Base-by-base conservation (phyloP, 1,284 basidiomycete species). In the Austroboletus novae-zelandiae region DNA sequence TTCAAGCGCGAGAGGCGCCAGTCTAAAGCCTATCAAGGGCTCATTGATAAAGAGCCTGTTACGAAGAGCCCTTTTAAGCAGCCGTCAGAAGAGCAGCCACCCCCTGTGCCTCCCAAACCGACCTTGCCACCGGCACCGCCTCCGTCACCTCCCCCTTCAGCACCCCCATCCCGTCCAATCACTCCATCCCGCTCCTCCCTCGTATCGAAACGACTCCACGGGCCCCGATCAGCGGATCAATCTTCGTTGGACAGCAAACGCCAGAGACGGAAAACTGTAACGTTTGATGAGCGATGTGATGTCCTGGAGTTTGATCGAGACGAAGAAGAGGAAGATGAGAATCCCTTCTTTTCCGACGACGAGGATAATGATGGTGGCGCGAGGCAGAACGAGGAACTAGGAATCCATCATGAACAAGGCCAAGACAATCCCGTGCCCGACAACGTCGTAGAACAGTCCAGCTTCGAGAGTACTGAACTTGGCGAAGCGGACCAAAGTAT, bases 231-330 rank as follows among this genome's bases (percentile, higher is more conserved):
- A 23, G 20, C 20, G 20, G 20, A 23, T 23, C 20, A 23, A 23
- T 23, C 20, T 32, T 71, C 70, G 34, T 63, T 61, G 27, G 67
- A 74, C 54, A 62, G 67, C 49, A 80, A 67, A 62, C 77, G 77
- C 50, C 79, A 77, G 61, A 77, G 77, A 35, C 72, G 83, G 55
- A 89, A 94, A 70, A 94, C 86, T 0, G 94, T 97, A 43, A 92
- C 86, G 0, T 97, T 93, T 59, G 81, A 91, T 67, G 84, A 89
- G 58, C 78, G 84, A 9, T 91, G 91, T 57, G 91, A 96, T 58
- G 91, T 97, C 25, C 74, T 95, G 51, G 93, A 96, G 67, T 93
- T 91, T 64, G 86, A 91, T 52, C 71, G 76, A 15, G 81, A 85
- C 40, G 80, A 81, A 17, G 83, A 81, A 40, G 75, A 77, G 20